Conservation (phyloP, 169 alveolate genomes). For the Plasmodium malariae region DNA sequence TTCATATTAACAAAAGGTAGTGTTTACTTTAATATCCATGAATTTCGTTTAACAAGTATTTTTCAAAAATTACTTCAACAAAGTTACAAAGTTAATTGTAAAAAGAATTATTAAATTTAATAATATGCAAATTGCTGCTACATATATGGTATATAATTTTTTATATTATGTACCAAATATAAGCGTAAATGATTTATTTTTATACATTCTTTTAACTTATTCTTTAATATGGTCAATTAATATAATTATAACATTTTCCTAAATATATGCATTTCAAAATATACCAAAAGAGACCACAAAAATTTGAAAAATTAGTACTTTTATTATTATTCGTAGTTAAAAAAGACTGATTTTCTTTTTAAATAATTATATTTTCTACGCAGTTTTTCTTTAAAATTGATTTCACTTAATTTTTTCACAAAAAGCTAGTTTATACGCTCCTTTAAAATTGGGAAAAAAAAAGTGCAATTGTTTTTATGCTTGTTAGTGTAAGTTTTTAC, state of each 20-base stretch:
- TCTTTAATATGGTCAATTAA: conserved; percentile 14
- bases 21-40: background rate
- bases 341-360: too few relatives aligned
- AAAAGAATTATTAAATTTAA: conserved; percentile 7
- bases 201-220: conserved; percentile 6
- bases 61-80: conserved; percentile 7
- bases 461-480: background rate
- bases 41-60: conserved; percentile 7
- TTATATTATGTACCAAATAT: conserved; percentile 13
- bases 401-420: background rate
- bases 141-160: conserved; percentile 11
- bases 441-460: background rate
- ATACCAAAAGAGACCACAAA: too few relatives aligned
- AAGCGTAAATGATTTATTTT: conserved; percentile 5
- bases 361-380: too few relatives aligned
- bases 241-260: conserved; percentile 3
- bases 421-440: background rate
- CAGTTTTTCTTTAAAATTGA: background rate
- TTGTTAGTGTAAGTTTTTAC: conserved; percentile 16
- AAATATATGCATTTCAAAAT: conserved; percentile 6
- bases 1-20: conserved; percentile 20
- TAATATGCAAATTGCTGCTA: conserved; percentile 13
- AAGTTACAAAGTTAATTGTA: too few relatives aligned
- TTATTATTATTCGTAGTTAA: conserved; percentile 14
- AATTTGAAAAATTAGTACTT: too few relatives aligned